Evolutionary conservation across 2,329 filamentous ascomycete species (phyloP).

Genomic region (Colletotrichum lini): DNA sequence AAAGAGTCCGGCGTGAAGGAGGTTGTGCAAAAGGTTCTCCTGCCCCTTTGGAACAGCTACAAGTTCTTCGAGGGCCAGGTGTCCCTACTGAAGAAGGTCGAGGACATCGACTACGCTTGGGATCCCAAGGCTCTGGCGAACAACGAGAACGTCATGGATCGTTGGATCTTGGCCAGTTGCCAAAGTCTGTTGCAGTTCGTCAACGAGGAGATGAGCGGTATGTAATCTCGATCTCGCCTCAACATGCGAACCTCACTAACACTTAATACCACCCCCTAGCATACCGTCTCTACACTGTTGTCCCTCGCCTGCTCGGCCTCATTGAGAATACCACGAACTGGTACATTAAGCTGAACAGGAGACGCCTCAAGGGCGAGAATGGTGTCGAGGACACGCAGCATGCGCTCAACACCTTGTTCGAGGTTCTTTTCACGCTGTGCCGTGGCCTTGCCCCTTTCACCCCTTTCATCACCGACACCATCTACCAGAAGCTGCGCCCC

Average conservation of each 20-base stretch:
- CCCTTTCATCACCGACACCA: slow-evolving; percentile 94
- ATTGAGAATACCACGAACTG: slow-evolving; percentile 99
- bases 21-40: slow-evolving; percentile 90
- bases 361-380: slow-evolving; percentile 90
- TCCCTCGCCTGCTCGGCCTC: slow-evolving; percentile 84
- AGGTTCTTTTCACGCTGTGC: slow-evolving; percentile 91
- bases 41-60: slow-evolving; percentile 96
- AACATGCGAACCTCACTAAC: slow-evolving; percentile 2
- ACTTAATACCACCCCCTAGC: slow-evolving; percentile 52
- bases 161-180: slow-evolving; percentile 93
- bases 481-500: slow-evolving; percentile 87
- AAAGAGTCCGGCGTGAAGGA: slow-evolving; percentile 95
- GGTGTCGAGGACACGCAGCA: slow-evolving; percentile 89
- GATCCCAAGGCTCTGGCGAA: slow-evolving; percentile 81
- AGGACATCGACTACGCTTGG: slow-evolving; percentile 82
- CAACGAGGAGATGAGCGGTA: slow-evolving; percentile 89
- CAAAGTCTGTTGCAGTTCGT: slow-evolving; percentile 94
- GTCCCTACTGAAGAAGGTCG: slow-evolving; percentile 86
- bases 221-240: slow-evolving; percentile 49
- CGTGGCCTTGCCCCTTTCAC: slow-evolving; percentile 94
- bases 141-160: slow-evolving; percentile 94
- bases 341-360: slow-evolving; percentile 97
- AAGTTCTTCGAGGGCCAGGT: slow-evolving; percentile 96
- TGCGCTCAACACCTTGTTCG: slow-evolving; percentile 93
- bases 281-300: slow-evolving; percentile 90